Evolutionary conservation across 1,139 yeast genomes (phyloP), one percentile per base, ranked within the genome.

Genomic region (Kurtzmaniella quercitrusa): DNA sequence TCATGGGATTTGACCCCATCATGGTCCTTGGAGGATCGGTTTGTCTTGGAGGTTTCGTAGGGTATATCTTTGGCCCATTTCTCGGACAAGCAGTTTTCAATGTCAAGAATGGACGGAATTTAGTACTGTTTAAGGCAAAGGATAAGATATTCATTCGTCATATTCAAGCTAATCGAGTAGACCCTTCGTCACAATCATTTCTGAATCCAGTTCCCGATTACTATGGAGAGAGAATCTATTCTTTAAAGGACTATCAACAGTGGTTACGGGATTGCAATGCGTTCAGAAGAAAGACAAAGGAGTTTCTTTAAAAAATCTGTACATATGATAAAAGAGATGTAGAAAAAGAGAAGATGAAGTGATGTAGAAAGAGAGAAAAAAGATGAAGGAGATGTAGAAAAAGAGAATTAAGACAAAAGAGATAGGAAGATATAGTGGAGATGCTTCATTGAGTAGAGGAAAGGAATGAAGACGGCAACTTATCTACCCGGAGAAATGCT

Each of bases 171-270:
- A 85, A 89, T 65, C 76, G 98, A 55, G 97, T 91, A 37, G 96
- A 93, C 65, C 96, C 98, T 11, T 78, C 91, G n/a, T 82, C 88
- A 44, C 96, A 90, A 67, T 82, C 91, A 57, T 84, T 89, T 65
- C 80, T 93, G 48, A 93, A 93, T 65, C 98, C 98, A 10, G 95
- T 93, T 38, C 97, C 98, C 16, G 98, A 93, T 63, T 94, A 90
- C 67, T 93, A 93, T 60, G 98, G 98, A 29, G 98, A 93, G 67
- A 87, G 88, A 65, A 91, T 93, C 50, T 89, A 90, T 47, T 85
- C 95, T 38, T 68, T 91, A 60, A 79, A 81, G 56, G 93, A 82
- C 53, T 93, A 93, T 66, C 85, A 90, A 65, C 94, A 88, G 62
- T 93, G 98, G 98, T 76, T 93, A 56, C 81, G 98, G 58, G 98